Conservation (phyloP, 768 basidiomycete genomes). For the Sporobolomyces pararoseus region DNA sequence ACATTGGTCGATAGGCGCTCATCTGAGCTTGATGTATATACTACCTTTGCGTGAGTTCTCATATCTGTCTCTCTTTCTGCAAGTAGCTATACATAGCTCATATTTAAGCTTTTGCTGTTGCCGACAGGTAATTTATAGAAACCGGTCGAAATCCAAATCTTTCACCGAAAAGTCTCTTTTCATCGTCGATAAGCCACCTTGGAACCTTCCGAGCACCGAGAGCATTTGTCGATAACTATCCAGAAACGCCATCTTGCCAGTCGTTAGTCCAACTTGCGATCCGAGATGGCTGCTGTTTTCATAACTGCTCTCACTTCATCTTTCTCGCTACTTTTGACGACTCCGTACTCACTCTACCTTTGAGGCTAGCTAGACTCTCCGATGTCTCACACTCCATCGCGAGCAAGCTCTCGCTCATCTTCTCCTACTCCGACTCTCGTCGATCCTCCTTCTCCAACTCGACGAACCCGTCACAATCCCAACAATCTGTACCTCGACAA, state of each 20-base stretch:
- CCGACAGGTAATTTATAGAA: no score
- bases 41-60: no score
- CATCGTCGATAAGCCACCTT: no score
- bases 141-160: slow-evolving; percentile 6
- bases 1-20: slow-evolving; percentile 20
- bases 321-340: no score
- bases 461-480: neutral
- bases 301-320: neutral
- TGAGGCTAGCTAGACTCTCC: no score
- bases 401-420: neutral
- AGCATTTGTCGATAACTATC: no score
- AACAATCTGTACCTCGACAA: neutral
- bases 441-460: slow-evolving; percentile 4
- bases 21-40: no score
- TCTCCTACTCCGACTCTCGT: slow-evolving; percentile 14
- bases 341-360: no score
- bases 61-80: no score
- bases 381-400: neutral
- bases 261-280: neutral
- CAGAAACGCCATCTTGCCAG: slow-evolving; percentile 6
- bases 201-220: no score
- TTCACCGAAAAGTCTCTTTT: neutral
- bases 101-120: no score
- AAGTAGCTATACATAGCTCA: no score
- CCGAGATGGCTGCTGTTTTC: neutral